Base-by-base conservation (phyloP, 2,329 filamentous ascomycete species). In the Penicillium sp. region DNA sequence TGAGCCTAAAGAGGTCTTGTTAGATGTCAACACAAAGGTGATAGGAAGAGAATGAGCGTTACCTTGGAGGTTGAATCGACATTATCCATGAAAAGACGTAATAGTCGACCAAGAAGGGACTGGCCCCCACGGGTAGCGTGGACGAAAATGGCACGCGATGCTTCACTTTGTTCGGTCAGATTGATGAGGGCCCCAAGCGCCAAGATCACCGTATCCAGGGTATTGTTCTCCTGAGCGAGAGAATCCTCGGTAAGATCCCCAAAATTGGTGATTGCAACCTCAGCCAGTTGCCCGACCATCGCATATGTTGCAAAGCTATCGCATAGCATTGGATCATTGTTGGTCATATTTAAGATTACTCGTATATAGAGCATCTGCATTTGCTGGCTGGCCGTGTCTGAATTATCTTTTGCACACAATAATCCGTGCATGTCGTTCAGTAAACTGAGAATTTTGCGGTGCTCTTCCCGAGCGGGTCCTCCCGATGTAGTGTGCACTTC, bases 171-270 rank as follows among this genome's bases (percentile, higher is more conserved):
- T 66, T 95, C 90, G 7, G 88, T 81, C 47, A 96, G 80, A 62
- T 96, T 96, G 68, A 95, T 95, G 70, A 92, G 81, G 20, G 89
- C 82, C 0, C 89, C 91, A 33, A 95, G 75, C 45, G 88, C 80
- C 37, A 96, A 77, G 42, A 95, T 81, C 12, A 95, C 77, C 42
- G 82, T 79, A 57, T 95, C 86, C 46, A 91, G 74, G 8, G 86
- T 71, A 7, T 75, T 74, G 44, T 77, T 76, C n/a, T 81, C 75
- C 27, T 72, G 68, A 9, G 53, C 46, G 33, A 56, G 50, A 5
- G 67, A 51, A 20, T 70, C 57, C 29, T 61, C 62, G 2, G 64
- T 58, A 33, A 66, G 54, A 28, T 64, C 58, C 10, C 59, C 53
- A 32, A 68, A 69, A 20, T 66, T 63, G 18, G 65, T 59, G 38